A percentile compares a stretch with the other conserved stretches of the same genome.
These are phyloP conservation scores for Funneliformis caledonium DNA, from an alignment of 371 early-diverging fungal genomes.

Conservation along the genomic window DNA sequence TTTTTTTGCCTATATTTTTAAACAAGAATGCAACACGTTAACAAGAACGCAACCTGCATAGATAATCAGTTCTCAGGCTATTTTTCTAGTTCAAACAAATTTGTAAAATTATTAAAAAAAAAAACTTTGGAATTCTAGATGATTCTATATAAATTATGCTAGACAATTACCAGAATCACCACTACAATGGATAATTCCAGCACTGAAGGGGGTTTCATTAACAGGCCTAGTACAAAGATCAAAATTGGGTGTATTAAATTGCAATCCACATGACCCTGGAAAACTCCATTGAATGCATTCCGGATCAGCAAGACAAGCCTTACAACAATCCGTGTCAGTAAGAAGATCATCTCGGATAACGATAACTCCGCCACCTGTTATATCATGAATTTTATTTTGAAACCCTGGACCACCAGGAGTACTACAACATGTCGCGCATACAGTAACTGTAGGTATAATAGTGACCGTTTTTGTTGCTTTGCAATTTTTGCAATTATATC, in stretches of 20 bases:
- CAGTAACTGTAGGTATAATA: conserved; percentile 21
- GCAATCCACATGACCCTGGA: background rate
- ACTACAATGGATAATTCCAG: background rate
- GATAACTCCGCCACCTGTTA: background rate
- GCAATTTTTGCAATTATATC: background rate
- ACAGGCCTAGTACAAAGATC: background rate
- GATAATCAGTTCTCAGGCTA: no score
- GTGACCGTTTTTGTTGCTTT: conserved; percentile 11
- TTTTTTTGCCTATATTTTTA: no score
- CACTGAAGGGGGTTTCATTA: background rate
- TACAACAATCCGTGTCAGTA: background rate
- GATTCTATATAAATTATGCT: no score
- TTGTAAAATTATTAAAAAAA: no score
- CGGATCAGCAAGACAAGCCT: background rate
- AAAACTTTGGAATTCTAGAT: no score
- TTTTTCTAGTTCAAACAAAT: no score
- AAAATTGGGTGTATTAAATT: background rate
- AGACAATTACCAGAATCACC: background rate
- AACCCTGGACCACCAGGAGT: background rate
- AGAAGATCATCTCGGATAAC: background rate
- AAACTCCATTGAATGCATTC: background rate
- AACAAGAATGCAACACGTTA: no score
- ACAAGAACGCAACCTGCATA: no score
- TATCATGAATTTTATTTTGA: background rate
- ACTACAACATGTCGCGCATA: background rate